A percentile compares a stretch with the other conserved stretches of the same genome.
phyloP scores from a whole-genome alignment of 192 early-diverging fungal genomes.

The Linnemannia hyalina region DNA sequence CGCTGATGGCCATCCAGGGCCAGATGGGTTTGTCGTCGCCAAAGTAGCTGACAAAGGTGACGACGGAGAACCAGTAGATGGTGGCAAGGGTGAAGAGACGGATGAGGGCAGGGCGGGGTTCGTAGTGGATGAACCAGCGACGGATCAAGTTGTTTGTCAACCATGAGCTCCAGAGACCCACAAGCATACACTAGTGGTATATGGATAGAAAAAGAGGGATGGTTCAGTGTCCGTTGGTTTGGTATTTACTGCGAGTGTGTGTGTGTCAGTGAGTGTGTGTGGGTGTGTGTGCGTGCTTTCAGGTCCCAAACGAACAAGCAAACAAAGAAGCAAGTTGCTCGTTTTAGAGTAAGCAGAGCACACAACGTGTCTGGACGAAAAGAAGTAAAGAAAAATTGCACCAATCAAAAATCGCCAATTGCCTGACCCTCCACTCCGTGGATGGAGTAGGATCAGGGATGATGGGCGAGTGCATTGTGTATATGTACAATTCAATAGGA shows the following conservation, averaged over 20 bases:
- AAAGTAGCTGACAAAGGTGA: constrained; percentile 64
- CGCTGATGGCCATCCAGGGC: constrained; percentile 68
- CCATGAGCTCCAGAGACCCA: constrained; percentile 70
- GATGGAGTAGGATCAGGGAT: background rate
- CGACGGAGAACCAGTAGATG: constrained; percentile 66
- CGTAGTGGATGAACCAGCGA: constrained; percentile 71
- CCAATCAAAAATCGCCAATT: background rate
- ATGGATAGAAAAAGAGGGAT: background rate
- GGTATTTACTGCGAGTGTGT: background rate
- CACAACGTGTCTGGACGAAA: background rate
- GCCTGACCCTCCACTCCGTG: background rate
- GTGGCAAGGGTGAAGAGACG: constrained; percentile 65
- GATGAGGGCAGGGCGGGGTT: constrained; percentile 63
- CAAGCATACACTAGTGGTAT: constrained; percentile 61
- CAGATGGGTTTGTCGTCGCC: constrained; percentile 69
- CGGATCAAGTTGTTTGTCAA: constrained; percentile 67
- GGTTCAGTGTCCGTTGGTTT: background rate
- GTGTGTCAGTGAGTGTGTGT: background rate
- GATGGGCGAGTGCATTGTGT: background rate
- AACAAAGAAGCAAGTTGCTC: background rate
- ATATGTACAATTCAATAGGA: too few species aligned
- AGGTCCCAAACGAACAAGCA: background rate
- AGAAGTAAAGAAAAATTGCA: background rate
- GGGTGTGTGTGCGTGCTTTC: background rate
- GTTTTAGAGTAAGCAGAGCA: background rate